These are phyloP conservation scores for Schizothecium vesticola DNA, from an alignment of 495 filamentous ascomycete species.

Conservation along the genomic window DNA sequence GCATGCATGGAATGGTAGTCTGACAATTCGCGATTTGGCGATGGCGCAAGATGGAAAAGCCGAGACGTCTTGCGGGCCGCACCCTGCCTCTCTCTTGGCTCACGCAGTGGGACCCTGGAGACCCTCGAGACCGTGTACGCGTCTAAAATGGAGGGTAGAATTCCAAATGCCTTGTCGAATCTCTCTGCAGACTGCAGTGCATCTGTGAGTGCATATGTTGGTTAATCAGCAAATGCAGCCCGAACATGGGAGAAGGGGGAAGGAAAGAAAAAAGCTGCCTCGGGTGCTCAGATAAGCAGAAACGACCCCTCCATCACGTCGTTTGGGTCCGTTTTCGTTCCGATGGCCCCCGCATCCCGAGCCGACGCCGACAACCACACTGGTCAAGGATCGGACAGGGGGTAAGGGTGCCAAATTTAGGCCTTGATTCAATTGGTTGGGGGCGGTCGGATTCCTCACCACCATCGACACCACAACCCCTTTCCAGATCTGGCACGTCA, in stretches of 20 bases:
- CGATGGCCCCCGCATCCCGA: neutral
- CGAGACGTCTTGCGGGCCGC: neutral
- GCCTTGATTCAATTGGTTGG: neutral
- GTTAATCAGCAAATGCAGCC: neutral
- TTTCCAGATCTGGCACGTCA: neutral
- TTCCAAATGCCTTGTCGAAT: neutral
- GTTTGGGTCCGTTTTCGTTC: neutral
- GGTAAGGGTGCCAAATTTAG: neutral
- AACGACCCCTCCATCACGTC: neutral
- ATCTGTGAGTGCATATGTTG: neutral
- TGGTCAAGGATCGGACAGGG: neutral
- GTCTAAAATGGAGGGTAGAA: neutral
- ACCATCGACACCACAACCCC: neutral
- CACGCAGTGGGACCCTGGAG: neutral
- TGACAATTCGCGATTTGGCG: conserved; percentile 5
- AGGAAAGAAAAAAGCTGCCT: neutral
- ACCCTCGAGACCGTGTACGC: neutral
- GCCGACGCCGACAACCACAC: neutral
- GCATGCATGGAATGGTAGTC: neutral
- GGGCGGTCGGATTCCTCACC: neutral
- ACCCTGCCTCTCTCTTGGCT: neutral
- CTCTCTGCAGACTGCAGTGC: neutral
- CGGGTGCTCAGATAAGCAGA: conserved; percentile 14
- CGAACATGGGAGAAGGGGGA: neutral
- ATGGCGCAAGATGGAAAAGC: conserved; percentile 7